These are phyloP conservation scores for Erythrophleum ivorense DNA, from an alignment of 331 rosid genomes.

Conservation along the genomic window DNA sequence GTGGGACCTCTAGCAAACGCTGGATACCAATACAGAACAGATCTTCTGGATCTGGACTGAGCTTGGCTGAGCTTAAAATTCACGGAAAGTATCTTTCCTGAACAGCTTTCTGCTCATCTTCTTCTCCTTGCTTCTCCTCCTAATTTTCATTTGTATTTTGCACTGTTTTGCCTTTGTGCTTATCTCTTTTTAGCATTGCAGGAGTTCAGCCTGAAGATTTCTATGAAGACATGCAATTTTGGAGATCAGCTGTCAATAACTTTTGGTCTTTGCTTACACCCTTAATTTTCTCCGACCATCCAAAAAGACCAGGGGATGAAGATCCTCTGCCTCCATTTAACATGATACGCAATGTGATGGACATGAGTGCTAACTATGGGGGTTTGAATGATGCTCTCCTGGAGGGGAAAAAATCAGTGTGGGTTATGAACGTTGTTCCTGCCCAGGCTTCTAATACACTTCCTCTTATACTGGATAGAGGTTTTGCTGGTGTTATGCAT, in stretches of 20 bases:
- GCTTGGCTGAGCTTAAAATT: slow-evolving; percentile 66
- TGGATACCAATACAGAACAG: slow-evolving; percentile 85
- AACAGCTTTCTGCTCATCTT: slow-evolving; percentile 19
- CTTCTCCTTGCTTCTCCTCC: slow-evolving; percentile 10
- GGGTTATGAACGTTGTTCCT: slow-evolving; percentile 97
- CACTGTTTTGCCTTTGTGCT: slow-evolving; percentile 26
- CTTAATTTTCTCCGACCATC: slow-evolving; percentile 92
- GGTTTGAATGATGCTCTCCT: slow-evolving; percentile 77
- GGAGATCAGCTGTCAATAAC: slow-evolving; percentile 66
- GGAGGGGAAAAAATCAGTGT: slow-evolving; percentile 73
- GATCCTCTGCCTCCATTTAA: slow-evolving; percentile 92
- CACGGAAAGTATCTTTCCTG: slow-evolving; percentile 74
- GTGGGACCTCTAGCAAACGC: slow-evolving; percentile 72
- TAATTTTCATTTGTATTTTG: slow-evolving; percentile 6
- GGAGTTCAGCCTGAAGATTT: slow-evolving; percentile 76
- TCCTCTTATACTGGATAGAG: slow-evolving; percentile 81
- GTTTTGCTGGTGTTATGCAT: slow-evolving; percentile 84
- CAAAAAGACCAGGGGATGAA: slow-evolving; percentile 96
- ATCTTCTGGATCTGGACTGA: slow-evolving; percentile 61
- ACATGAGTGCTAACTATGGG: slow-evolving; percentile 86
- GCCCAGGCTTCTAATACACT: slow-evolving; percentile 65
- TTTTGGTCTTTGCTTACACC: slow-evolving; percentile 97
- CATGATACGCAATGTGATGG: slow-evolving; percentile 93
- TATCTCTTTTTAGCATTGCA: slow-evolving; percentile 48
- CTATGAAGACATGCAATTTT: slow-evolving; percentile 66